These are phyloP conservation scores for Salix arbutifolia DNA, from an alignment of 345 rosid genomes.

Conservation along the genomic window DNA sequence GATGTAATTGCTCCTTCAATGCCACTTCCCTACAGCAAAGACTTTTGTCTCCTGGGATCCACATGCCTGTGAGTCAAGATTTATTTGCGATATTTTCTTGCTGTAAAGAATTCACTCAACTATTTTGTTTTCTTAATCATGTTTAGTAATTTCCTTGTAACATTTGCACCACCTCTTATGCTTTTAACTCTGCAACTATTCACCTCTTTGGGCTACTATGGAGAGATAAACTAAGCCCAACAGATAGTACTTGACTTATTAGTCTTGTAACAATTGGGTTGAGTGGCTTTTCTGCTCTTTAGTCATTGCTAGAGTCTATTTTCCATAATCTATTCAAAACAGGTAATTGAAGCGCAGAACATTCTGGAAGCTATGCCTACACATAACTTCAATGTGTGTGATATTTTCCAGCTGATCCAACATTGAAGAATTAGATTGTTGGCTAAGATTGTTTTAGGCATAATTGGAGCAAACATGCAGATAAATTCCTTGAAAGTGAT, in stretches of 20 bases:
- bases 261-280: background rate
- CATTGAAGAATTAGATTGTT: background rate
- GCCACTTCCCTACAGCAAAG: conserved; percentile 36
- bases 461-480: background rate
- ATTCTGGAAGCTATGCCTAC: background rate
- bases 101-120: background rate
- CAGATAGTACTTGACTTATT: background rate
- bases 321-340: background rate
- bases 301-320: background rate
- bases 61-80: conserved; percentile 66
- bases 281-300: background rate
- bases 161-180: background rate
- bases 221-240: background rate
- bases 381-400: too few species aligned
- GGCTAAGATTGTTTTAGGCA: background rate
- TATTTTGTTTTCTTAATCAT: background rate
- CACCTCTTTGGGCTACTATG: background rate
- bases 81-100: background rate
- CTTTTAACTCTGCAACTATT: background rate
- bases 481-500: background rate
- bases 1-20: conserved; percentile 25
- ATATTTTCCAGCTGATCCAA: background rate
- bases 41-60: conserved; percentile 41
- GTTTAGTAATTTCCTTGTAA: background rate
- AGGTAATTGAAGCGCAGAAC: background rate